These are phyloP conservation scores for Obba rivulosa DNA, from an alignment of 768 basidiomycete genomes.

Conservation along the genomic window DNA sequence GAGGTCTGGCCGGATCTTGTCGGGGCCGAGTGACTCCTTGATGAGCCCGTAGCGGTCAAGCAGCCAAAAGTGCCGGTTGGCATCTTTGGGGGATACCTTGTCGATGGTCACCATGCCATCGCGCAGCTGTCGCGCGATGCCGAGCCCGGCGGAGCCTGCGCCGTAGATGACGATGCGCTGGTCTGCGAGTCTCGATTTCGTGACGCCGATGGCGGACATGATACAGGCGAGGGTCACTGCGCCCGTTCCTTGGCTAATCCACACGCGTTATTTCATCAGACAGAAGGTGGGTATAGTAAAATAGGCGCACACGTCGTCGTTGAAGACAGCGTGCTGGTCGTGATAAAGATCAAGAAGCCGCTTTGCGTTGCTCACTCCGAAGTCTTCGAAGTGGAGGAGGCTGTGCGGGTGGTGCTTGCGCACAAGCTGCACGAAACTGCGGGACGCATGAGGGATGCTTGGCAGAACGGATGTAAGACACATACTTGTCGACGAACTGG, in stretches of 20 bases:
- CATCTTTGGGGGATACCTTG: slow-evolving; percentile 45
- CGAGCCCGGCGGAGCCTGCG: slow-evolving; percentile 77
- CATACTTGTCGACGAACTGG: slow-evolving; percentile 67
- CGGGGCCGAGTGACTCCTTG: slow-evolving; percentile 40
- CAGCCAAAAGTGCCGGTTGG: slow-evolving; percentile 63
- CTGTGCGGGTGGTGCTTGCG: slow-evolving; percentile 61
- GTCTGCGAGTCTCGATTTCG: slow-evolving; percentile 59
- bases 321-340: slow-evolving; percentile 63
- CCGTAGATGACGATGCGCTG: slow-evolving; percentile 79
- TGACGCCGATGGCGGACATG: slow-evolving; percentile 65
- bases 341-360: slow-evolving; percentile 58
- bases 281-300: neutral
- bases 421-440: slow-evolving; percentile 71
- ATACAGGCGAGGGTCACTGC: slow-evolving; percentile 67
- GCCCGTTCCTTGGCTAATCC: slow-evolving; percentile 63
- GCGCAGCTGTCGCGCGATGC: slow-evolving; percentile 70
- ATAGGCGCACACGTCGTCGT: slow-evolving; percentile 68
- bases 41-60: slow-evolving; percentile 66
- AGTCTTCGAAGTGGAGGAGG: slow-evolving; percentile 83
- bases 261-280: neutral
- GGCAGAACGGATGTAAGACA: neutral
- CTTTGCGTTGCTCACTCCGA: slow-evolving; percentile 74
- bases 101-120: slow-evolving; percentile 65
- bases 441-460: neutral
- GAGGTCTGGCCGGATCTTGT: slow-evolving; percentile 41